A percentile compares a stretch with the other conserved stretches of the same genome.
These are phyloP conservation scores for Paracorniculantispora psalliotae DNA, from an alignment of 2,329 filamentous ascomycete species.

Conservation along the genomic window DNA sequence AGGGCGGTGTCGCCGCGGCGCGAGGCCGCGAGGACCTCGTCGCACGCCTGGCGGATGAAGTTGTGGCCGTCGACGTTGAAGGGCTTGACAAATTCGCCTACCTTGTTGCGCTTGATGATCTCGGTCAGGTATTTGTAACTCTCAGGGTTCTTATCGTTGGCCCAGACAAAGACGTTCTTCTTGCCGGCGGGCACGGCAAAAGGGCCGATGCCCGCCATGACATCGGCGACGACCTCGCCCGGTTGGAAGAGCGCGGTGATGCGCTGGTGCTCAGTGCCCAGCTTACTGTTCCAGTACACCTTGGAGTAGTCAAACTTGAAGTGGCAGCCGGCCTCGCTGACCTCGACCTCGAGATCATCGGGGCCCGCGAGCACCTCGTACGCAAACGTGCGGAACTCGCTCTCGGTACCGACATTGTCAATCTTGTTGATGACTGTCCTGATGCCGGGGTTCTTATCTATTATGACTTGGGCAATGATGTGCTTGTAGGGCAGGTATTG, in stretches of 20 bases:
- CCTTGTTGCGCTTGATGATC: constrained; percentile 75
- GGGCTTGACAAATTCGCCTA: constrained; percentile 64
- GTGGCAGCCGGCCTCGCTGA: constrained; percentile 76
- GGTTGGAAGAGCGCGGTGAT: constrained; percentile 70
- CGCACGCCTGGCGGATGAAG: constrained; percentile 71
- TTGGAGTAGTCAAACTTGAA: constrained; percentile 93
- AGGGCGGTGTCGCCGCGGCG: constrained; percentile 48
- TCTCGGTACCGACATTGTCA: constrained; percentile 79
- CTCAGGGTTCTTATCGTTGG: constrained; percentile 94
- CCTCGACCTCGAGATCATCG: constrained; percentile 76
- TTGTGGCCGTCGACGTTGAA: constrained; percentile 77
- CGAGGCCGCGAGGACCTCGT: constrained; percentile 50
- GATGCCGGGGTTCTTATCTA: constrained; percentile 82
- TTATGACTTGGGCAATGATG: constrained; percentile 76
- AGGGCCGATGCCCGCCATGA: constrained; percentile 95
- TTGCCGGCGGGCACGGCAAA: constrained; percentile 91
- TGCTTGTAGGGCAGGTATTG: constrained; percentile 81
- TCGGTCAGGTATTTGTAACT: constrained; percentile 68
- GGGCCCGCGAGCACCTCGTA: constrained; percentile 86
- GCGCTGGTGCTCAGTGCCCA: constrained; percentile 83
- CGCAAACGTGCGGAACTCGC: constrained; percentile 82
- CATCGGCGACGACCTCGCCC: constrained; percentile 87
- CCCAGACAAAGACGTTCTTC: constrained; percentile 88
- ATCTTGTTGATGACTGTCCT: constrained; percentile 94
- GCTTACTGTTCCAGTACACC: constrained; percentile 95